Evolutionary conservation across 2,329 filamentous ascomycete species (phyloP).

Genomic region (Elsinoe necatrix): DNA sequence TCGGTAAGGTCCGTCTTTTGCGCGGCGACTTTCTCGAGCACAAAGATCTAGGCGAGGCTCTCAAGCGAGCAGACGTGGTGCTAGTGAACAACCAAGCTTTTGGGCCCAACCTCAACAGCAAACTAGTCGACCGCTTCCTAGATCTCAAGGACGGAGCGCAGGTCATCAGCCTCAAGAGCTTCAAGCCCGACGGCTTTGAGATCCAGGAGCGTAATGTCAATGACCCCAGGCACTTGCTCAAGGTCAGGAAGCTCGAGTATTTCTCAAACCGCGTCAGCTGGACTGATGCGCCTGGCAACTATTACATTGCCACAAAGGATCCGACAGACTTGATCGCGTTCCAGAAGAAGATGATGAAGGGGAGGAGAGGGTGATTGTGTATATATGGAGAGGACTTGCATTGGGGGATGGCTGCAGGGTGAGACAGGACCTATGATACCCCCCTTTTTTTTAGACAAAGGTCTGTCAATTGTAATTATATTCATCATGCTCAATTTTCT

Average conservation of each 20-base stretch:
- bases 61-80: slow-evolving; percentile 86
- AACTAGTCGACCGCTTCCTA: slow-evolving; percentile 78
- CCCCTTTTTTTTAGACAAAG: neutral
- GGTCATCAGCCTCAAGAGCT: slow-evolving; percentile 86
- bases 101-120: slow-evolving; percentile 75
- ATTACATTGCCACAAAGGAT: slow-evolving; percentile 81
- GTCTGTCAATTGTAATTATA: neutral
- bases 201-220: slow-evolving; percentile 67
- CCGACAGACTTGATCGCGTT: slow-evolving; percentile 45
- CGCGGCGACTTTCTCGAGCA: slow-evolving; percentile 77
- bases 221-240: slow-evolving; percentile 72
- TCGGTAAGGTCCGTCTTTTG: slow-evolving; percentile 71
- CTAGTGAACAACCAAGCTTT: slow-evolving; percentile 98
- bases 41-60: slow-evolving; percentile 57
- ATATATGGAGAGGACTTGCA: neutral
- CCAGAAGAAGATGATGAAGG: slow-evolving; percentile 29
- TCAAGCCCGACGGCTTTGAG: slow-evolving; percentile 72
- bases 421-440: slow-evolving; percentile 2
- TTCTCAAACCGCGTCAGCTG: slow-evolving; percentile 71
- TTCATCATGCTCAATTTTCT: neutral
- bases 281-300: slow-evolving; percentile 75
- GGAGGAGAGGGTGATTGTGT: slow-evolving; percentile 13
- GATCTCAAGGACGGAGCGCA: slow-evolving; percentile 86
- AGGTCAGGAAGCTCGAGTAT: slow-evolving; percentile 61
- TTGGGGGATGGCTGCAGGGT: neutral